Conservation (phyloP, 495 filamentous ascomycete genomes). For the Lasiosphaeria miniovina region DNA sequence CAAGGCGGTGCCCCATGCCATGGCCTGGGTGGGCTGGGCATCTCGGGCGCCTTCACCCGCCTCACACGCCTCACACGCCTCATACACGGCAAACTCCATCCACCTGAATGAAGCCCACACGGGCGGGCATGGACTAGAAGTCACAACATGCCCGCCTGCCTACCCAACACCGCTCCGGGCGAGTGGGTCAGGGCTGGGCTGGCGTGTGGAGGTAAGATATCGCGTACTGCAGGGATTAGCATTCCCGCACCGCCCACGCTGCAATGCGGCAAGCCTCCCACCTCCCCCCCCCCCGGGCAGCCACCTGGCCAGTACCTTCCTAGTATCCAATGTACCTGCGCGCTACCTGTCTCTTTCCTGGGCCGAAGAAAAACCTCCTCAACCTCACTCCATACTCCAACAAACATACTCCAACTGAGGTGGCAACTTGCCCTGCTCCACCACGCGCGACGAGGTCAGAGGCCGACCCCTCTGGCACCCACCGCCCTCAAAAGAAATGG, state of each 20-base stretch:
- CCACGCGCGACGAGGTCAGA: neutral
- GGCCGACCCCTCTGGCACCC: constrained; percentile 8
- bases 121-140: too few species aligned
- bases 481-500: neutral
- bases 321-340: constrained; percentile 13
- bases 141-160: neutral
- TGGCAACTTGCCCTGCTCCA: constrained; percentile 3
- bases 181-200: constrained; percentile 13
- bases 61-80: neutral
- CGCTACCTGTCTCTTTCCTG: constrained; percentile 12
- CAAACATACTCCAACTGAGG: neutral
- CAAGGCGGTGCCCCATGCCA: constrained; percentile 21
- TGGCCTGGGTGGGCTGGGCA: neutral
- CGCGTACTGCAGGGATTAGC: constrained; percentile 30
- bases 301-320: constrained; percentile 13
- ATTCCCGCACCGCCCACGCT: constrained; percentile 28
- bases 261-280: constrained; percentile 30
- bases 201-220: constrained; percentile 21
- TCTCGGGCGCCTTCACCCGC: constrained; percentile 6
- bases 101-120: too few species aligned
- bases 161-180: constrained; percentile 13
- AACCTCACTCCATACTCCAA: constrained; percentile 22
- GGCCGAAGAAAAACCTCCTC: constrained; percentile 20
- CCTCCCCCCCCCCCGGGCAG: constrained; percentile 13
- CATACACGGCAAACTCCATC: too few species aligned